Evolutionary conservation across 2,329 filamentous ascomycete species (phyloP), one percentile per base, ranked within the genome.

Genomic region (Leptographium lundbergii): DNA sequence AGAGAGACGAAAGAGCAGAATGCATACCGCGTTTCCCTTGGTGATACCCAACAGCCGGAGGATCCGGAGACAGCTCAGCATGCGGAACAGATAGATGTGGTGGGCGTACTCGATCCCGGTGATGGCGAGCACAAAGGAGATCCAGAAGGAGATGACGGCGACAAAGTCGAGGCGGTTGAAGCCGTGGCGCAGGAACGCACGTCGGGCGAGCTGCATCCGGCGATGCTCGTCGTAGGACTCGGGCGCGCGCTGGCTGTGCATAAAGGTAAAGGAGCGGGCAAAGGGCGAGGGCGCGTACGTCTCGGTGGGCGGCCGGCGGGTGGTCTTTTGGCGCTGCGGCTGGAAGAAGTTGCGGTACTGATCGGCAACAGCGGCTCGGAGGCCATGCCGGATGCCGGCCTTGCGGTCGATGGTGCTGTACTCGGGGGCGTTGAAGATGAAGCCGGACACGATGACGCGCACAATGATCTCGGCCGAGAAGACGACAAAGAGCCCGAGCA

Each of bases 101-200:
- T 84, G 78, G 2, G 71, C 67, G 61, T 79, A 78, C 68, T 96
- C 89, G 24, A 91, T 69, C 0, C 86, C 84, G 13, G 81, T 80
- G 22, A 91, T 72, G 36, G 84, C 82, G 56, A 99, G 77, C 13
- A 82, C 70, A 67, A 97, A 94, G 1, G 89, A 86, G 60, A 96
- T 86, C 94, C 94, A 99, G 72, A 91, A 99, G 0, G 92, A 87
- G n/a, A 94, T 78, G 9, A 99, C 88, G 1, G 94, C 95, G 57
- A 99, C 77, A 70, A 97, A 96, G 70, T 99, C 94, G 13, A 97
- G 80, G 57, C 94, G 84, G 69, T 97, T 97, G 74, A 99, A 99
- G 0, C 90, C 91, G 71, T 99, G 94, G 19, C 94, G 85, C 59
- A 99, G 75, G 70, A 96, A 97, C 1, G 94, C 95, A 62, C 94